A percentile compares a stretch with the other conserved stretches of the same genome.
phyloP scores from a whole-genome alignment of 2,329 filamentous ascomycete genomes.

The Clarireedia sp. region DNA sequence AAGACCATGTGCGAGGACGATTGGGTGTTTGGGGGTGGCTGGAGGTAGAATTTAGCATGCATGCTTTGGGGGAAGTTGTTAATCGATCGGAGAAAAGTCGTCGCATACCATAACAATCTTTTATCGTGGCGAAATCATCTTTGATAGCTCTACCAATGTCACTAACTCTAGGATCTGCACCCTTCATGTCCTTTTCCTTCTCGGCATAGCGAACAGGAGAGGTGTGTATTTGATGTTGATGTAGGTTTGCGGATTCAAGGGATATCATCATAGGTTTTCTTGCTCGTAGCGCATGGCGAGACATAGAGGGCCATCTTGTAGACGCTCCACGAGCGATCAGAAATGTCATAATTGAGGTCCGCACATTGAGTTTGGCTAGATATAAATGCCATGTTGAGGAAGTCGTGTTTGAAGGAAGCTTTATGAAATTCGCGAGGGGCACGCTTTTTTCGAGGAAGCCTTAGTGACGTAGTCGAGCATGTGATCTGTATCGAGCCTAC shows the following conservation, averaged over 20 bases:
- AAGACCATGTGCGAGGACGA: conserved; percentile 58
- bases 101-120: conserved; percentile 45
- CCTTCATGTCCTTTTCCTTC: conserved; percentile 9
- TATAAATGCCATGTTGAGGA: conserved; percentile 12
- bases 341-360: conserved; percentile 21
- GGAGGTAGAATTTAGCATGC: conserved; percentile 1
- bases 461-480: conserved; percentile 24
- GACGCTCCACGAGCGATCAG: conserved; percentile 21
- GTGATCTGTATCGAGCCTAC: conserved; percentile 13
- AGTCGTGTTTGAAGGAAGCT: conserved; percentile 12
- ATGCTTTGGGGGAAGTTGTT: neutral
- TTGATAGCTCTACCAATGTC: conserved; percentile 43
- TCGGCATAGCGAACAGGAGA: neutral
- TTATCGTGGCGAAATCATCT: conserved; percentile 54
- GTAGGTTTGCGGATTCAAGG: neutral
- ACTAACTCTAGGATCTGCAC: conserved; percentile 40
- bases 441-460: conserved; percentile 1
- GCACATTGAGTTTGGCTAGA: conserved; percentile 22
- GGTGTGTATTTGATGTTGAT: conserved; percentile 1
- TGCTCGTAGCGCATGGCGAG: conserved; percentile 16
- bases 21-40: conserved; percentile 49
- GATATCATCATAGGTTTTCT: conserved; percentile 8
- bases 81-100: neutral
- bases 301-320: conserved; percentile 19
- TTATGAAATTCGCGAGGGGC: conserved; percentile 12